Evolutionary conservation across 129 eudicot genomes (phyloP).

Genomic region (Sambucus nigra): DNA sequence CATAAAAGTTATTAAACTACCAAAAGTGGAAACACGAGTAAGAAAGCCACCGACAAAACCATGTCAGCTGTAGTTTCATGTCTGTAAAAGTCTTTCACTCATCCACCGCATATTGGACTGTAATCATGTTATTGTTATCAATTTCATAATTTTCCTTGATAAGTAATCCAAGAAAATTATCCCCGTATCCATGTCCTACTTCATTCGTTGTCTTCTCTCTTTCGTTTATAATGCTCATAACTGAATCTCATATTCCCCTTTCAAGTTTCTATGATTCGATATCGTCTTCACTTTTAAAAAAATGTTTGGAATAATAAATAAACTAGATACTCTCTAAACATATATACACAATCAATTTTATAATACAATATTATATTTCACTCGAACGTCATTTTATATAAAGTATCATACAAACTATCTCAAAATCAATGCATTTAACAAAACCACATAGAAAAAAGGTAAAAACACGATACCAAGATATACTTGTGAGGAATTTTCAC

Average conservation of each 20-base stretch:
- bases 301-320: neutral
- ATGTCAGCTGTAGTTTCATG: conserved; percentile 40
- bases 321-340: too few relatives aligned
- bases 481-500: too few relatives aligned
- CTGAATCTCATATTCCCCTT: conserved; percentile 4
- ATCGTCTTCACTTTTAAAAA: conserved; percentile 7
- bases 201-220: conserved; percentile 6
- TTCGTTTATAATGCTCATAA: conserved; percentile 12
- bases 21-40: conserved; percentile 41
- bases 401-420: too few relatives aligned
- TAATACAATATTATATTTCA: too few relatives aligned
- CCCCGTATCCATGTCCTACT: conserved; percentile 4
- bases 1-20: too few relatives aligned
- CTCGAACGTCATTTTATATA: too few relatives aligned
- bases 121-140: neutral
- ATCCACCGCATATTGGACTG: conserved; percentile 26
- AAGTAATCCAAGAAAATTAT: conserved; percentile 22
- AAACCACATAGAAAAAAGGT: too few relatives aligned
- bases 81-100: conserved; percentile 53
- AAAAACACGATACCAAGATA: too few relatives aligned
- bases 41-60: conserved; percentile 35
- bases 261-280: conserved; percentile 18
- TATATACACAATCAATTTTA: too few relatives aligned
- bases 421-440: too few relatives aligned
- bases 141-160: conserved; percentile 12